A percentile compares a stretch with the other conserved stretches of the same genome.
These are phyloP conservation scores for Aotearoamyces nothofagi DNA, from an alignment of 2,329 filamentous ascomycete species.

Conservation along the genomic window DNA sequence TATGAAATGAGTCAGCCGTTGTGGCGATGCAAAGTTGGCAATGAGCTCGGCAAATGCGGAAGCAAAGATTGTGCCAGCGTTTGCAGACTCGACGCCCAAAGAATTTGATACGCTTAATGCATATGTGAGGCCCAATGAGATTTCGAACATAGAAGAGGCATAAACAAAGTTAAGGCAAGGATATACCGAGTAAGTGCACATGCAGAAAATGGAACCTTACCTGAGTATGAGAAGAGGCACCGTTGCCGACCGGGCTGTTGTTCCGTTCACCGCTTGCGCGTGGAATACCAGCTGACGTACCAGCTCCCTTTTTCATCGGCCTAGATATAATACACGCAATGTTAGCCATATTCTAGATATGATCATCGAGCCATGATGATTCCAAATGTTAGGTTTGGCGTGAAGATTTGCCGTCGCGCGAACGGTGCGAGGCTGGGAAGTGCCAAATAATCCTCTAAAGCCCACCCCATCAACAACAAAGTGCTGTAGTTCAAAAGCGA, in stretches of 20 bases:
- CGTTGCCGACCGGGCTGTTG: conserved; percentile 42
- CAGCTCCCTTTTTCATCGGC: conserved; percentile 59
- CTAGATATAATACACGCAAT: conserved; percentile 24
- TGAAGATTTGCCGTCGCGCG: no score
- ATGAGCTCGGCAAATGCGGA: conserved; percentile 17
- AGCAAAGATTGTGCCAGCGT: conserved; percentile 16
- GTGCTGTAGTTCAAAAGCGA: no score
- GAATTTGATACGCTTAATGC: no score
- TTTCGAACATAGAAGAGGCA: no score
- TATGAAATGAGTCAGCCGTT: conserved; percentile 18
- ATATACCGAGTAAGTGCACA: no score
- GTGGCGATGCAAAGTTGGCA: conserved; percentile 1
- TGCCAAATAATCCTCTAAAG: no score
- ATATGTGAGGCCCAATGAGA: no score
- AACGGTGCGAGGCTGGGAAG: no score
- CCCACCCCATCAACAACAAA: no score
- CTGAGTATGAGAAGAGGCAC: conserved; percentile 25
- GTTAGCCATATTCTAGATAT: conserved; percentile 5
- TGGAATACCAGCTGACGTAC: conserved; percentile 53
- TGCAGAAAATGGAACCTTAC: no score
- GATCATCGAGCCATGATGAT: conserved; percentile 4
- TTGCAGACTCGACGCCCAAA: conserved; percentile 8
- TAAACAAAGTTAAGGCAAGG: no score
- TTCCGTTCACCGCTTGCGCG: conserved; percentile 47
- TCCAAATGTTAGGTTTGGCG: no score